Conservation (phyloP, 2,329 filamentous ascomycete genomes). For the Lithohypha guttulata region DNA sequence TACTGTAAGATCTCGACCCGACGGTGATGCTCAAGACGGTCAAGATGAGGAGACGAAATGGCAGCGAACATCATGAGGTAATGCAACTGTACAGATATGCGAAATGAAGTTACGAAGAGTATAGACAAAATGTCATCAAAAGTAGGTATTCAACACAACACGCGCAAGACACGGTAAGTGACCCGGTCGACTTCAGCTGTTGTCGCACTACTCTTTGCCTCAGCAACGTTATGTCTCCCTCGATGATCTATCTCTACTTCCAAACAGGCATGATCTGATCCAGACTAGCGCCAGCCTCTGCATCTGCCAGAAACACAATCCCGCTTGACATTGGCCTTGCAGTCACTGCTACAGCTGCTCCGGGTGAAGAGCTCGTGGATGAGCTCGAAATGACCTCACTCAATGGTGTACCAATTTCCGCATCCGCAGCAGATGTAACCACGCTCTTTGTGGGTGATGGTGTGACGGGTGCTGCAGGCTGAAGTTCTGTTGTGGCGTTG, state of each 20-base stretch:
- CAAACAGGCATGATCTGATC: not conserved
- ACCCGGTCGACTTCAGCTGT: not conserved
- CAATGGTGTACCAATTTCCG: too few relatives aligned
- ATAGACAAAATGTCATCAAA: not conserved
- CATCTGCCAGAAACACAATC: not conserved
- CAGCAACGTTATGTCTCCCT: not conserved
- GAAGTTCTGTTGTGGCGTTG: too few relatives aligned
- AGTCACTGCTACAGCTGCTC: not conserved
- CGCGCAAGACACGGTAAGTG: not conserved
- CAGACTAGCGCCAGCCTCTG: constrained; percentile 1
- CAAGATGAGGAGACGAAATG: constrained; percentile 39
- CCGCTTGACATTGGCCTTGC: not conserved
- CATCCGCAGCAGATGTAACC: too few relatives aligned
- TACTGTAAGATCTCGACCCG: constrained; percentile 28
- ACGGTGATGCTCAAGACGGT: constrained; percentile 26
- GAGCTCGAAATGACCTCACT: too few relatives aligned
- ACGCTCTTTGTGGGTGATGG: too few relatives aligned
- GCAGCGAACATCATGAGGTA: constrained; percentile 38
- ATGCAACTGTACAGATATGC: not conserved
- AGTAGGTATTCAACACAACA: not conserved
- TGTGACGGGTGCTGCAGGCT: too few relatives aligned
- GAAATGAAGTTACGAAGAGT: not conserved
- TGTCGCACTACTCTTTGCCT: too few relatives aligned
- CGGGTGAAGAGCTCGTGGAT: too few relatives aligned
- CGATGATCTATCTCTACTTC: not conserved